Conservation (phyloP, 192 early-diverging fungal species). For the Coemansia umbellata region DNA sequence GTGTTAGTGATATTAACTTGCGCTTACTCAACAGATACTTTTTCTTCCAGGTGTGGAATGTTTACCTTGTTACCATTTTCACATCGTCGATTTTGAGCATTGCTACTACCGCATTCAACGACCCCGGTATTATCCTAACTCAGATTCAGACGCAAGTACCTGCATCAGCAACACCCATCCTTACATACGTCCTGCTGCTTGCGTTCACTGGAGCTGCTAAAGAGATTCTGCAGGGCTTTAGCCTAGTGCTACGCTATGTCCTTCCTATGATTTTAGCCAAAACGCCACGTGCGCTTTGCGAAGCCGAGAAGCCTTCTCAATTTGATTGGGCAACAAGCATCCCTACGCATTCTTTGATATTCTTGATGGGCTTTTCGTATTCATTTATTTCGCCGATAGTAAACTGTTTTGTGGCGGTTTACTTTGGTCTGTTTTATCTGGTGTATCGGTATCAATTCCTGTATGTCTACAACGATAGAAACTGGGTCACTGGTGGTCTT, state of each 20-base stretch:
- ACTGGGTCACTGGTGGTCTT: slow-evolving; percentile 63
- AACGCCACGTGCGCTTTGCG: slow-evolving; percentile 70
- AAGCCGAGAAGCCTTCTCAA: slow-evolving; percentile 51
- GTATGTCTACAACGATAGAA: slow-evolving; percentile 64
- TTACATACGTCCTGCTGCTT: slow-evolving; percentile 80
- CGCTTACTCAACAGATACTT: slow-evolving; percentile 71
- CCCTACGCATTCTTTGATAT: slow-evolving; percentile 68
- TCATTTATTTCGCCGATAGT: slow-evolving; percentile 77
- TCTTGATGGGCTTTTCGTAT: slow-evolving; percentile 75
- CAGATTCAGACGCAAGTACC: slow-evolving; percentile 64
- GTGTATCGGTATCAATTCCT: slow-evolving; percentile 85
- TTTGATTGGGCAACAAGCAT: slow-evolving; percentile 66
- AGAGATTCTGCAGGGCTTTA: slow-evolving; percentile 67
- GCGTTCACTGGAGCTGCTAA: slow-evolving; percentile 65
- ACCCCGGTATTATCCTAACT: slow-evolving; percentile 43
- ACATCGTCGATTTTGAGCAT: slow-evolving; percentile 60
- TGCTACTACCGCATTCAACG: slow-evolving; percentile 18
- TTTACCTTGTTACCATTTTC: slow-evolving; percentile 76
- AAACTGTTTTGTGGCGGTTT: slow-evolving; percentile 71
- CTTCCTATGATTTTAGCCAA: slow-evolving; percentile 59
- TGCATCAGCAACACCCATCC: slow-evolving; percentile 71
- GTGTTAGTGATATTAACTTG: slow-evolving; percentile 60
- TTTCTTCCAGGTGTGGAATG: slow-evolving; percentile 80
- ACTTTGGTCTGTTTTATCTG: slow-evolving; percentile 71
- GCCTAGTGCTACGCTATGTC: slow-evolving; percentile 62